A percentile compares a stretch with the other conserved stretches of the same genome.
Evolutionary conservation across 805 yeast genomes (phyloP).

Genomic region (Saturnispora kantuleensis): DNA sequence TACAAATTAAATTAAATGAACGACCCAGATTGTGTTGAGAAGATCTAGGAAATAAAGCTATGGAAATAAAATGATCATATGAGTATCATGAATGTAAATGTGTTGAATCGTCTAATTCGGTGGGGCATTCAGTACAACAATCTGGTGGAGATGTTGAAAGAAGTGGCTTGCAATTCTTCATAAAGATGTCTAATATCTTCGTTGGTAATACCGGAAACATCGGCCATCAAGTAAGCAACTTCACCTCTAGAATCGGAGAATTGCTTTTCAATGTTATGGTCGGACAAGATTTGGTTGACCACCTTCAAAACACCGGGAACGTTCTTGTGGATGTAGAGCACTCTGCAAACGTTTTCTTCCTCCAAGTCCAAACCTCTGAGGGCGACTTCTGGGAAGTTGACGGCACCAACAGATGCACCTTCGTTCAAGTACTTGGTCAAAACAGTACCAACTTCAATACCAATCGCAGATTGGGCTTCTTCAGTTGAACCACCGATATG

Average conservation of each 20-base stretch:
- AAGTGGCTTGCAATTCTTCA: conserved; percentile 79
- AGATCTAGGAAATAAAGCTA: not conserved
- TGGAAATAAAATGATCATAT: not conserved
- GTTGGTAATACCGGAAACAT: conserved; percentile 74
- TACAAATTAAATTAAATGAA: too few relatives aligned
- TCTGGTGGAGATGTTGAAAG: conserved; percentile 85
- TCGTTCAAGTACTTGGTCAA: conserved; percentile 89
- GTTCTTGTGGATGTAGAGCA: conserved; percentile 90
- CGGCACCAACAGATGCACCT: conserved; percentile 91
- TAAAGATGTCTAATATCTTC: conserved; percentile 78
- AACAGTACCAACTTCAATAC: conserved; percentile 85
- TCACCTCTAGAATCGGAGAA: conserved; percentile 95
- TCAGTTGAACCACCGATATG: conserved; percentile 99
- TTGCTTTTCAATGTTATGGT: conserved; percentile 95
- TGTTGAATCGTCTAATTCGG: too few relatives aligned
- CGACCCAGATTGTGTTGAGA: too few relatives aligned
- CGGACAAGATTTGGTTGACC: conserved; percentile 89
- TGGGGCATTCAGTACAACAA: conserved; percentile 53
- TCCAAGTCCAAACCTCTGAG: conserved; percentile 81
- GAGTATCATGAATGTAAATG: not conserved
- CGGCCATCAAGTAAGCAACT: conserved; percentile 96
- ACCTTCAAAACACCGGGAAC: conserved; percentile 98
- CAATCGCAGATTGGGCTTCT: conserved; percentile 97
- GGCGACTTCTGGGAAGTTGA: conserved; percentile 97
- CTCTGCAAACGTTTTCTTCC: conserved; percentile 84